Base-by-base conservation (phyloP, 208 protist species). In the Herpetomonas samuelpessoai region DNA sequence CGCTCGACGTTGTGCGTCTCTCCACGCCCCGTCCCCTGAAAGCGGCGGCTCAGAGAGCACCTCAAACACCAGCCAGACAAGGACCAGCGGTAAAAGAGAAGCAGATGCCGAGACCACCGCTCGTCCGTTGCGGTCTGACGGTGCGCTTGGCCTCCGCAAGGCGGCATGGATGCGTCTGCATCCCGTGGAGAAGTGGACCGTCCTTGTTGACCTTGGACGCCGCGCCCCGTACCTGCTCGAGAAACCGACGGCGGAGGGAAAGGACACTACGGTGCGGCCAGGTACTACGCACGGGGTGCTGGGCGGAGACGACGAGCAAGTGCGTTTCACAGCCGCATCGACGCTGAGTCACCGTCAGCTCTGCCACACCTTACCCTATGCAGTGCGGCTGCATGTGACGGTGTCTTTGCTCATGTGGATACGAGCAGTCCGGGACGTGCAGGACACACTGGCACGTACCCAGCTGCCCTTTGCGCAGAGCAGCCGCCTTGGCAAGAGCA, bases 141-240 rank as follows among this genome's bases (percentile, higher is more conserved):
- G 28, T 18, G 22, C 9, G 10, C 16, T 14, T 24, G 7, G 60
- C 27, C 68, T 84, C 16, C 65, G 71, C n/a, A 67, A 69, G 22
- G 58, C 73, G 9, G 21, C 45, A 30, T 92, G 85, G 85, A 64
- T 86, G 54, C 67, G 68, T 16, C 70, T 88, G 54, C 57, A 92
- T 49, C 85, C 85, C 0, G 81, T 92, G 2, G 69, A 78, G 66
- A 86, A 86, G 44, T 88, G 81, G 85, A 92, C 85, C 0, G 67
- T 58, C 19, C 68, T 92, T 39, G 71, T 88, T 1, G 85, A 92
- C 53, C 57, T 88, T 21, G 85, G 73, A 2, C 73, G 85, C 4
- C 72, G 78, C 6, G 68, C 64, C 0, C 76, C 79, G 6, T 71
- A 74, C 38, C 51, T 91, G 45, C 71, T 91, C 30, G 69, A 81